Conservation (phyloP, 1,284 basidiomycete genomes). For the Apiotrichum sp. region DNA sequence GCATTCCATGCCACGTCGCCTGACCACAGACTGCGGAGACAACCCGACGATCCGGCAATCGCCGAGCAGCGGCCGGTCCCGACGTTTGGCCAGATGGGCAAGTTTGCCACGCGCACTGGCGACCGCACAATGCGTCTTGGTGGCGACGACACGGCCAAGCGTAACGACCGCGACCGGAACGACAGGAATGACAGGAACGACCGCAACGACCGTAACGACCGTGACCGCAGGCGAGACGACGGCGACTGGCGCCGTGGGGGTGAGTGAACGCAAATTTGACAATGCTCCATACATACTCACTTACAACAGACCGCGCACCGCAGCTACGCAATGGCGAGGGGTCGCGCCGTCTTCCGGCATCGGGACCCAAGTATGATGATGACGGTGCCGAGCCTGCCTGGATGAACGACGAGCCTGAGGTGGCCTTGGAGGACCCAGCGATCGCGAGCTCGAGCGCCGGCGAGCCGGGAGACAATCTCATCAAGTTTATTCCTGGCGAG, state of each 20-base stretch:
- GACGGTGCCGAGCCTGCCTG: constrained; percentile 39
- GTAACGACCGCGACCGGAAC: neutral
- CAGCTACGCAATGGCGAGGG: constrained; percentile 14
- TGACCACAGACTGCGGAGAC: constrained; percentile 17
- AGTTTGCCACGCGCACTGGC: constrained; percentile 24
- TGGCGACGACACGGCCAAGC: constrained; percentile 14
- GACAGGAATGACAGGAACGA: constrained; percentile 2
- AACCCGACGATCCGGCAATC: constrained; percentile 20
- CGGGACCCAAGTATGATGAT: constrained; percentile 20
- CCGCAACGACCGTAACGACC: neutral
- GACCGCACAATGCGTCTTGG: constrained; percentile 25
- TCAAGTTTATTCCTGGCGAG: constrained; percentile 38
- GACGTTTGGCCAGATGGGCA: constrained; percentile 30
- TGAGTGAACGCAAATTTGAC: neutral
- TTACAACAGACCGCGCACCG: neutral
- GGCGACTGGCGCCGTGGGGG: constrained; percentile 19
- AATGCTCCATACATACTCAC: too few relatives aligned
- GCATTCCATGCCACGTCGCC: too few relatives aligned
- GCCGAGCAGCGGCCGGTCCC: constrained; percentile 6
- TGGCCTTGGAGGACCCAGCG: constrained; percentile 23
- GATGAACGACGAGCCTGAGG: constrained; percentile 33
- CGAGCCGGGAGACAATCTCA: constrained; percentile 17
- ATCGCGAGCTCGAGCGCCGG: constrained; percentile 15
- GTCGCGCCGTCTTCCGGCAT: constrained; percentile 1
- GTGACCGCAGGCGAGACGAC: constrained; percentile 10